A percentile compares a stretch with the other conserved stretches of the same genome.
These are phyloP conservation scores for Pleurotus cornucopiae DNA, from an alignment of 768 basidiomycete genomes.

Conservation along the genomic window DNA sequence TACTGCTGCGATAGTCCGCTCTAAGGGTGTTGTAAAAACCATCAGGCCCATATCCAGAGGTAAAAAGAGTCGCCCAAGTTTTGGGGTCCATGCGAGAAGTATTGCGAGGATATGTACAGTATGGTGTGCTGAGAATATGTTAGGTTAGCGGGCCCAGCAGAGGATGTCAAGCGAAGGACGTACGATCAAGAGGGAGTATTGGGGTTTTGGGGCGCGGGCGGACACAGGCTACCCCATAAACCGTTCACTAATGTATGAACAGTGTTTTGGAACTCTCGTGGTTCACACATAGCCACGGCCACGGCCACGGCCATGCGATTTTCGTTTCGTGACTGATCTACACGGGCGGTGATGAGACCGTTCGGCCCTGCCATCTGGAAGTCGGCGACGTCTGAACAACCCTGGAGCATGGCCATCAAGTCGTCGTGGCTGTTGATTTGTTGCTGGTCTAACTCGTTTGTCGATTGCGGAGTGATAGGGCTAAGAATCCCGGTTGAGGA, in stretches of 20 bases:
- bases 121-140: too few relatives aligned
- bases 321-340: not conserved
- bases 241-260: constrained; percentile 5
- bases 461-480: not conserved
- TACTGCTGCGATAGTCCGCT: not conserved
- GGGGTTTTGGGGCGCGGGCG: not conserved
- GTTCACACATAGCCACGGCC: not conserved
- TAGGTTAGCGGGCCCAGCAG: too few relatives aligned
- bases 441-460: not conserved
- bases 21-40: not conserved
- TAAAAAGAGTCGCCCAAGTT: too few relatives aligned
- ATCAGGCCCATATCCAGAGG: not conserved
- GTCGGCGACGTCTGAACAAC: not conserved
- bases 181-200: not conserved
- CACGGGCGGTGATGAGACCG: not conserved
- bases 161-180: not conserved
- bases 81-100: too few relatives aligned
- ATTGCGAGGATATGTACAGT: too few relatives aligned
- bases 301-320: not conserved
- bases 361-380: constrained; percentile 1
- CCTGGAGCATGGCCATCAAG: constrained; percentile 1
- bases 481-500: not conserved
- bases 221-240: not conserved
- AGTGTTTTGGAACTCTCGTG: not conserved
- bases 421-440: not conserved